A percentile compares a stretch with the other conserved stretches of the same genome.
These are phyloP conservation scores for Candida qinlingensis DNA, from an alignment of 805 yeast genomes.

Conservation along the genomic window DNA sequence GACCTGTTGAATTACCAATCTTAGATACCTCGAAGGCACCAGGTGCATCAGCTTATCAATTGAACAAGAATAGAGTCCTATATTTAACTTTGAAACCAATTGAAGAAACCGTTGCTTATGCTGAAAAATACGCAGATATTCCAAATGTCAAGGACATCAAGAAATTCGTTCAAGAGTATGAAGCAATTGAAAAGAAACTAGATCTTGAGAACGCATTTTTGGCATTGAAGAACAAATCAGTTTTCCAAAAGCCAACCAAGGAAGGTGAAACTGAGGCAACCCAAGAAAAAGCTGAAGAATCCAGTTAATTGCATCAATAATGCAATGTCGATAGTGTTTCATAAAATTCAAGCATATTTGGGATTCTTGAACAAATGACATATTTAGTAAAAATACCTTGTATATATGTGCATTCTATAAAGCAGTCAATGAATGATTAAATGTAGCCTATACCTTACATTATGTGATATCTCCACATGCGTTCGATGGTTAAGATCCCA, in stretches of 20 bases:
- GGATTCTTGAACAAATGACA: background rate
- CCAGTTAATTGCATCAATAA: background rate
- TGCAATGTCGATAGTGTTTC: no score
- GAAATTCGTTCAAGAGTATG: conserved; percentile 9
- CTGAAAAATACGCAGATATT: background rate
- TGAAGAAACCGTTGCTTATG: conserved; percentile 11
- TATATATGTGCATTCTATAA: background rate
- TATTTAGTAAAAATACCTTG: background rate
- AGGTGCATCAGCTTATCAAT: conserved; percentile 8
- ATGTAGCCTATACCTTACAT: no score
- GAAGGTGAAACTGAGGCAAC: background rate
- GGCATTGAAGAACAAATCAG: conserved; percentile 11
- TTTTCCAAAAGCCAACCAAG: conserved; percentile 3
- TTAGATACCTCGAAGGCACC: conserved; percentile 8
- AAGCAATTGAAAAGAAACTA: conserved; percentile 8
- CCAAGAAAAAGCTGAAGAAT: background rate
- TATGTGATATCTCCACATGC: no score
- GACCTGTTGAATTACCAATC: conserved; percentile 6
- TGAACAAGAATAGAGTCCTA: conserved; percentile 13
- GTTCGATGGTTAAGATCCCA: no score
- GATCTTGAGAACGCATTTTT: conserved; percentile 2
- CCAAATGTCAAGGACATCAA: background rate
- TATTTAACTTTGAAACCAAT: conserved; percentile 23
- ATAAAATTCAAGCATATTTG: background rate
- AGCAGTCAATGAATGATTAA: background rate